Evolutionary conservation across 352 stramenopile species (phyloP).

Genomic region (Pythium phragmitis): DNA sequence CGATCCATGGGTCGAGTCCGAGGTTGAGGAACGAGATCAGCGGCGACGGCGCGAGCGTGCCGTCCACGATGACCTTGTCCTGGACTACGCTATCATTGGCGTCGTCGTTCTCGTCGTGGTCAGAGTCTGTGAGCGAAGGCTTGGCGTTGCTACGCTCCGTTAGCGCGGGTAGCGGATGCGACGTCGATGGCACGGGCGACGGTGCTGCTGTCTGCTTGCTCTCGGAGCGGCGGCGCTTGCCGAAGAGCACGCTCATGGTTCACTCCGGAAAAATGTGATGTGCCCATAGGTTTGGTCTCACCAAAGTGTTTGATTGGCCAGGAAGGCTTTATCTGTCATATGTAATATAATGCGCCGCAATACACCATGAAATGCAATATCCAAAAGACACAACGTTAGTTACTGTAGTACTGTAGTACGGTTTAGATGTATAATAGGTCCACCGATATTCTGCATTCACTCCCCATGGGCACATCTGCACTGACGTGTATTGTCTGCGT

Average conservation of each 20-base stretch:
- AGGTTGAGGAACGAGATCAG: slow-evolving; percentile 84
- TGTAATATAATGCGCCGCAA: neutral
- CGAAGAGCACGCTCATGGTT: slow-evolving; percentile 77
- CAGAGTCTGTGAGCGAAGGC: neutral
- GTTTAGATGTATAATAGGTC: no score
- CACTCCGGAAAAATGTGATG: neutral
- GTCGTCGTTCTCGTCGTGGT: slow-evolving; percentile 7
- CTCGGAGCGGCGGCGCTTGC: slow-evolving; percentile 57
- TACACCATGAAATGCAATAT: slow-evolving; percentile 14
- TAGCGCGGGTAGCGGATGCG: slow-evolving; percentile 8
- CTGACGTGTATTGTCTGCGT: no score
- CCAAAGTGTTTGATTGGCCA: slow-evolving; percentile 12
- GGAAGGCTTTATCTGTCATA: slow-evolving; percentile 10
- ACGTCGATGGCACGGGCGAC: slow-evolving; percentile 6
- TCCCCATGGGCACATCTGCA: no score
- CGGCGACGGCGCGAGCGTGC: slow-evolving; percentile 33
- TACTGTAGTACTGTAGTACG: no score
- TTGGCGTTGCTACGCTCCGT: neutral
- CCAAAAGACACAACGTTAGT: neutral
- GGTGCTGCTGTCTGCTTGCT: slow-evolving; percentile 21
- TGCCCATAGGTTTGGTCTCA: neutral
- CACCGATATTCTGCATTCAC: no score
- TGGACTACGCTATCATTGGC: neutral
- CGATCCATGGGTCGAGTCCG: slow-evolving; percentile 85
- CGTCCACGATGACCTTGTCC: slow-evolving; percentile 49